A percentile compares a stretch with the other conserved stretches of the same genome.
Conservation (phyloP, 164 flowering plant species). For the Berberis thunbergii region DNA sequence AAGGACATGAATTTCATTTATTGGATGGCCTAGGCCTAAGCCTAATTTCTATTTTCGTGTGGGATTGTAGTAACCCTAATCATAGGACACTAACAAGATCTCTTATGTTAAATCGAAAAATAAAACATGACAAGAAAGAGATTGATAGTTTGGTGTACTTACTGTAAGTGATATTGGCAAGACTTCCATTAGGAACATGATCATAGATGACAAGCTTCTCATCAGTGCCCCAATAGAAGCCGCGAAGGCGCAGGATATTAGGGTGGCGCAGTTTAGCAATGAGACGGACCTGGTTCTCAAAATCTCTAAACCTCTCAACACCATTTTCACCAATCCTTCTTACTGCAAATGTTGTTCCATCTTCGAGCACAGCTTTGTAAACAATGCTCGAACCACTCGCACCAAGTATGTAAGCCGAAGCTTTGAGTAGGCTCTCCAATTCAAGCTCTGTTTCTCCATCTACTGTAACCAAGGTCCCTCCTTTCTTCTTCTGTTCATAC, state of each 20-base stretch:
- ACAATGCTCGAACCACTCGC: constrained; percentile 83
- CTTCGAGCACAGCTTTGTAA: constrained; percentile 81
- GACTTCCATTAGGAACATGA: constrained; percentile 82
- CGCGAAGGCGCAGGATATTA: constrained; percentile 70
- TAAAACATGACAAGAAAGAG: background rate
- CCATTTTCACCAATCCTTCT: constrained; percentile 66
- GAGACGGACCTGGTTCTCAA: constrained; percentile 62
- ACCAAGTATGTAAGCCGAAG: constrained; percentile 88
- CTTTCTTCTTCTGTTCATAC: constrained; percentile 14
- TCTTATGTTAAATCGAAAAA: too few species aligned
- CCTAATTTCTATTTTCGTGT: too few species aligned
- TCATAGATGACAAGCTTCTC: constrained; percentile 95
- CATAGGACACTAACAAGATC: too few species aligned
- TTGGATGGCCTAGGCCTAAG: too few species aligned
- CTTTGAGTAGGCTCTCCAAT: constrained; percentile 72
- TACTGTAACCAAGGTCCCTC: constrained; percentile 54
- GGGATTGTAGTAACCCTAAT: too few species aligned
- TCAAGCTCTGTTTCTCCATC: constrained; percentile 77
- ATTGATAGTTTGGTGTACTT: constrained; percentile 15
- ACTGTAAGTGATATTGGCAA: constrained; percentile 80
- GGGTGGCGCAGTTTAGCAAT: constrained; percentile 82
- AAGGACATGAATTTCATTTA: too few species aligned
- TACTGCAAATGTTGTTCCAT: constrained; percentile 67
- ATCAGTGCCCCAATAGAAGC: constrained; percentile 85
- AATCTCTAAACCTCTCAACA: constrained; percentile 62